Evolutionary conservation across 805 yeast species (phyloP), one percentile per base, ranked within the genome.

Genomic region (Saturnispora diversa): DNA sequence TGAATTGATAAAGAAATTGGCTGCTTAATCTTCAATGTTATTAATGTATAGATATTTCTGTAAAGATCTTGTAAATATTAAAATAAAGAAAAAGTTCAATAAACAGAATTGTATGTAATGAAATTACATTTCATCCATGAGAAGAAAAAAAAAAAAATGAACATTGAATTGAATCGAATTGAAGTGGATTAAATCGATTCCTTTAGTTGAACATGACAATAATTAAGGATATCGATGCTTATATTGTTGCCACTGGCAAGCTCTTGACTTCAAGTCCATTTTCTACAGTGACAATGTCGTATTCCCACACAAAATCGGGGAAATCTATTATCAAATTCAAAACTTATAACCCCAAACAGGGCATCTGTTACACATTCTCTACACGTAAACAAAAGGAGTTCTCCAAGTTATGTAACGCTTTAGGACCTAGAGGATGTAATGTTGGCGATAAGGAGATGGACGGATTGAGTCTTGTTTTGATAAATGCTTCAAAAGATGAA

Each of bases 371-470:
- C 58, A 70, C 68, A 45, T 75, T 68, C 54, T 67, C 65, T 44
- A 77, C 90, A 1, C 63, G 64, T 46, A 79, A 80, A 48, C 61
- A 70, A 35, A 84, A 85, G 55, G 94, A 86, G 57, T 71, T 87
- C 33, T 76, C 84, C 19, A 71, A 88, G 49, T 54, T 86, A 17
- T 62, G 84, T 55, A 73, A 84, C 36, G 81, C 84, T 6, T 54
- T 86, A 35, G 94, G 94, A 0, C 87, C 87, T 5, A 64, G 69
- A 40, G 80, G 62, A 12, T 50, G 78, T 37, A 40, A 30, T 33
- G 32, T 47, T 10, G 33, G 44, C 2, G 42, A 47, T 10, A 35
- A 49, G n/a, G 56, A 56, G 37, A 37, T 56, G 19, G 52, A 52
- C 13, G 62, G 62, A 3, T 42, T 55, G 20, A 44, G 55, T 19